Base-by-base conservation (phyloP, 148 eudicot genomes). In the Gaultheria prostrata region DNA sequence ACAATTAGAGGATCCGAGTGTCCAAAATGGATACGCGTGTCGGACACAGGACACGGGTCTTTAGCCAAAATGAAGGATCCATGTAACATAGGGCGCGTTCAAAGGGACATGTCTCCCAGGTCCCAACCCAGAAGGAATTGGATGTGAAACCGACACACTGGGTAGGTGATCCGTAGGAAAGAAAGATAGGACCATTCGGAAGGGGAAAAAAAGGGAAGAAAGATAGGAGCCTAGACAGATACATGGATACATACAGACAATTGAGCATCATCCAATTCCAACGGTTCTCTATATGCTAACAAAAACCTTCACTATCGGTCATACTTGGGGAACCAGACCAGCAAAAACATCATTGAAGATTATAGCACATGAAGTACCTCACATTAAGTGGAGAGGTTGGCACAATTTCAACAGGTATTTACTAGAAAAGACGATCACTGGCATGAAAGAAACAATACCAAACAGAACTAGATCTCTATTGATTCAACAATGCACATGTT, bases 241-340 rank as follows among this genome's bases (percentile, higher is more conserved):
- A 92, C 67, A 78, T 93, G 96, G 83, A 94, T 71, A 26, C 89
- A 81, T 85, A 90, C 92, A 28, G 89, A 90, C 84, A 88, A 80
- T 87, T 91, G 95, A 72, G 94, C 95, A 86, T 95, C 93, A 86
- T 91, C 92, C 45, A 95, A 88, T 67, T 91, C 92, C 45, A 95
- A 88, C 71, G 88, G 89, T 76, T 87, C 85, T 83, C 88, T 70
- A 82, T 93, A 95, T 59, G 95, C 90, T 35, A 83, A 70, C 78
- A 93, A 86, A 86, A 95, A 84, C 88, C 94, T 90, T 95, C 98
- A 82, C 94, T 89, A 85, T 94, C 98, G 50, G 48, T 50, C 87
- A 94, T 91, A 85, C 50, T 84, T 13, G 96, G 98, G 82, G 98
- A 94, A 80, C 95, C 94, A 35, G 91, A 94, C 88, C 98, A 94